A percentile compares a stretch with the other conserved stretches of the same genome.
Evolutionary conservation across 73 alveolate species (phyloP).

Genomic region (Strombidium stylifer): DNA sequence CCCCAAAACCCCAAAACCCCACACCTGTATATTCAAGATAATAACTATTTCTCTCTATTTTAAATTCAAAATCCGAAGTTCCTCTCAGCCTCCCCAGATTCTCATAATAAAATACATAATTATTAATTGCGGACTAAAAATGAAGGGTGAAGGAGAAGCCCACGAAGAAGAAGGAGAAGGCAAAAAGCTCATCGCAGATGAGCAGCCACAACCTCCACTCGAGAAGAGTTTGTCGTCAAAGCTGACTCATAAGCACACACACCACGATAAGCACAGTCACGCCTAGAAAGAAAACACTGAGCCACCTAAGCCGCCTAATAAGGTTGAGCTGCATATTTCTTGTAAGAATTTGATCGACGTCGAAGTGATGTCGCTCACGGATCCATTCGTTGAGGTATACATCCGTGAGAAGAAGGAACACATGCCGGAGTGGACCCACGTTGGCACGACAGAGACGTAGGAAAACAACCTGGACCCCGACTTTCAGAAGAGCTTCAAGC

Average conservation of each 20-base stretch:
- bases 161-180: no score
- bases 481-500: conserved; percentile 55
- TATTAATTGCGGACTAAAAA: no score
- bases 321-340: conserved; percentile 55
- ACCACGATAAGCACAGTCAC: no score
- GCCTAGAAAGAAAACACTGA: background rate
- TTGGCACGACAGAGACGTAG: conserved; percentile 67
- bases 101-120: no score
- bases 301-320: conserved; percentile 19
- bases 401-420: conserved; percentile 30
- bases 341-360: conserved; percentile 61
- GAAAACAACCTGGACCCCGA: conserved; percentile 71
- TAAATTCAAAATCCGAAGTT: no score
- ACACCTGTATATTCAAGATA: no score
- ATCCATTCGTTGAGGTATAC: conserved; percentile 64
- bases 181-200: no score
- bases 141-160: no score
- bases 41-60: no score
- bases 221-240: conserved; percentile 54
- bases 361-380: conserved; percentile 68
- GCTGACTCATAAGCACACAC: conserved; percentile 50
- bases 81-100: no score
- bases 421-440: conserved; percentile 32
- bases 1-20: no score
- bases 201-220: no score